Evolutionary conservation across 768 basidiomycete genomes (phyloP).

Genomic region (Psilocybe sp.): DNA sequence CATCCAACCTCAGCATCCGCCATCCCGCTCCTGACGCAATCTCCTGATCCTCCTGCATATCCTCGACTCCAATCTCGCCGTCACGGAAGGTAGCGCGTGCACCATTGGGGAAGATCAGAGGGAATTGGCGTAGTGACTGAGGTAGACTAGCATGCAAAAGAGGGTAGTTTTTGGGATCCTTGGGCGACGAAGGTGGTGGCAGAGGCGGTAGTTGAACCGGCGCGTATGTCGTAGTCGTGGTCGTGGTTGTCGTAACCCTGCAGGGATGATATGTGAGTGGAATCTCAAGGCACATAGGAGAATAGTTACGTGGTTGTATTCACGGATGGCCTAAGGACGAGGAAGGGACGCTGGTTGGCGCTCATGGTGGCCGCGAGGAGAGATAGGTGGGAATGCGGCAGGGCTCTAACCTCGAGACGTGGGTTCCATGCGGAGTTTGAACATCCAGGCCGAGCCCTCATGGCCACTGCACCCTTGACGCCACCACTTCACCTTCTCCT

Average conservation of each 20-base stretch:
- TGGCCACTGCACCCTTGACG: conserved; percentile 1
- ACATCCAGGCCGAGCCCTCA: conserved; percentile 7
- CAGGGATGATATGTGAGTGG: conserved; percentile 19
- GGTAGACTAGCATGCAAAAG: conserved; percentile 76
- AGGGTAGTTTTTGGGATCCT: conserved; percentile 79
- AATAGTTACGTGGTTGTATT: conserved; percentile 77
- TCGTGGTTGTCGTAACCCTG: conserved; percentile 89
- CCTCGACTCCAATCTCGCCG: conserved; percentile 58
- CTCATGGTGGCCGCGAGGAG: conserved; percentile 47
- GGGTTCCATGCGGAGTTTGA: conserved; percentile 25
- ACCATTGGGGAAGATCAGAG: conserved; percentile 79
- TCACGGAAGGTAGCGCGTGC: conserved; percentile 78
- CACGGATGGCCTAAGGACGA: conserved; percentile 77
- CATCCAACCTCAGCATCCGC: conserved; percentile 71
- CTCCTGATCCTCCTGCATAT: conserved; percentile 73
- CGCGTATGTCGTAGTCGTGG: conserved; percentile 85
- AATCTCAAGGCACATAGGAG: conserved; percentile 7
- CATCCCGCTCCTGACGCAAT: conserved; percentile 66
- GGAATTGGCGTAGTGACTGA: conserved; percentile 67
- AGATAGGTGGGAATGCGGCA: conserved; percentile 16
- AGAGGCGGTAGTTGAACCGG: conserved; percentile 80
- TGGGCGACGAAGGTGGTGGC: conserved; percentile 67
- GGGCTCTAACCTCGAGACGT: conserved; percentile 12
- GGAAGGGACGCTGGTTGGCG: conserved; percentile 59
- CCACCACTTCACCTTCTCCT: conserved; percentile 4